Evolutionary conservation across 371 early-diverging fungal genomes (phyloP), one percentile per base, ranked within the genome.

Genomic region (Syncephalis fuscata): DNA sequence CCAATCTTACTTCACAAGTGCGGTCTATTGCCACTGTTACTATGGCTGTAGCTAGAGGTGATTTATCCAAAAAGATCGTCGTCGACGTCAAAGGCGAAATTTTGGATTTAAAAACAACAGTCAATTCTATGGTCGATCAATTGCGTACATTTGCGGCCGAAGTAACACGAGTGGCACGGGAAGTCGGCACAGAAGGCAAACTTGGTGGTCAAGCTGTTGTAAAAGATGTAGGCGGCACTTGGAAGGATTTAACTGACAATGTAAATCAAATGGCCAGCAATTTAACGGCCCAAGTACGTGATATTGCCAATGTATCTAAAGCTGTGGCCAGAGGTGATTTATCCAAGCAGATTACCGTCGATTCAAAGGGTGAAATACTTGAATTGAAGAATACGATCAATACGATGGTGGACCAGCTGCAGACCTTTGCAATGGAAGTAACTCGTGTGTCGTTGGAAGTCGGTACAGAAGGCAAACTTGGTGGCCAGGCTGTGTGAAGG

Each of bases 181-280:
- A 69, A 50, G 71, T 70, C 26, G 74, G 71, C 19, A 70, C 74
- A 1, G 71, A 71, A 20, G 71, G 74, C 4, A 62, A 58, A 22
- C 56, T 73, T 7, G 74, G 74, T 21, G 74, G 63, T 9, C 68
- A 62, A 44, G 80, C 82, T 9, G 50, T 64, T 0, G 78, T 78
- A 10, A 60, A 65, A 19, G 71, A 67, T 48, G 75, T 79, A 1
- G 73, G 63, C 24, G 72, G 75, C 21, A 72, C 71, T 4, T 73
- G 73, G 73, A 68, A 70, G 53, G 70, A 70, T 46, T 46, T 73
- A n/a, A 73, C 74, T 2, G 74, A 73, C 48, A 73, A 70, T 53
- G 73, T 73, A n/a, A 73, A 73, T 40, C 56, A 56, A 25, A 66
- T 66, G 66, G 66, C 66, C 3, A 55, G 58, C 27, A 66, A 66